Percentiles rank a stretch among this genome's conserved stretches.
These are phyloP conservation scores for Plenodomus lindquistii DNA, from an alignment of 2,329 filamentous ascomycete species.

Conservation along the genomic window DNA sequence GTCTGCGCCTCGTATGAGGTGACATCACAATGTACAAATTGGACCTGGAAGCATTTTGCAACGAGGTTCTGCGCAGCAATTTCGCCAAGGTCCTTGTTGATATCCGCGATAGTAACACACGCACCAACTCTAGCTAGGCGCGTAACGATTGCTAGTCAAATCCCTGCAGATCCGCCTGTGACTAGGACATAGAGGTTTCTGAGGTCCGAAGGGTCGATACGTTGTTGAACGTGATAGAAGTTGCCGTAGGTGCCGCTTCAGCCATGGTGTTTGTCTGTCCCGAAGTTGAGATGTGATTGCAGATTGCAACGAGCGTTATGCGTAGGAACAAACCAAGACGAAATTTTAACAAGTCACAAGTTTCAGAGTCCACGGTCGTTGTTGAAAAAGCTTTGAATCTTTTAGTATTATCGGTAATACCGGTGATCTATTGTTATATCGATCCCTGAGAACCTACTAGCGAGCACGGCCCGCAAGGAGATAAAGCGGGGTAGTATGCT, in stretches of 20 bases:
- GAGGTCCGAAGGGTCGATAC: constrained; percentile 10
- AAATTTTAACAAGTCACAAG: too few species aligned
- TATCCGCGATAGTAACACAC: constrained; percentile 30
- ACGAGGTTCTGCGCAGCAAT: constrained; percentile 12
- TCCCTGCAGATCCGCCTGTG: constrained; percentile 32
- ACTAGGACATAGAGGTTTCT: constrained; percentile 25
- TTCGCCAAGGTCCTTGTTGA: constrained; percentile 17
- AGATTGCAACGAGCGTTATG: too few species aligned
- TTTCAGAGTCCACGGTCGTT: too few species aligned
- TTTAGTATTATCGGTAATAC: not conserved
- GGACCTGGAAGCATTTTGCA: constrained; percentile 21
- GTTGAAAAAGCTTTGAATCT: not conserved
- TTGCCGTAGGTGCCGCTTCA: not conserved
- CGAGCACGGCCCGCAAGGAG: too few species aligned
- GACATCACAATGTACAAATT: constrained; percentile 39
- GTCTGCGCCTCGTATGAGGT: constrained; percentile 32
- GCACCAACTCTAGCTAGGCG: constrained; percentile 25
- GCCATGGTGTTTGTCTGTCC: constrained; percentile 1
- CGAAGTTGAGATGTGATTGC: not conserved
- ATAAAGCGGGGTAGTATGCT: too few species aligned
- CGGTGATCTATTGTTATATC: not conserved
- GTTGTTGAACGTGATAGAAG: constrained; percentile 3
- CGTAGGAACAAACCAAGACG: too few species aligned
- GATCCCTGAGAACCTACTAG: not conserved
- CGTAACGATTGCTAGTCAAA: constrained; percentile 28